Evolutionary conservation across 441 rosid species (phyloP).

Genomic region (Pelargonium cotyledonis): DNA sequence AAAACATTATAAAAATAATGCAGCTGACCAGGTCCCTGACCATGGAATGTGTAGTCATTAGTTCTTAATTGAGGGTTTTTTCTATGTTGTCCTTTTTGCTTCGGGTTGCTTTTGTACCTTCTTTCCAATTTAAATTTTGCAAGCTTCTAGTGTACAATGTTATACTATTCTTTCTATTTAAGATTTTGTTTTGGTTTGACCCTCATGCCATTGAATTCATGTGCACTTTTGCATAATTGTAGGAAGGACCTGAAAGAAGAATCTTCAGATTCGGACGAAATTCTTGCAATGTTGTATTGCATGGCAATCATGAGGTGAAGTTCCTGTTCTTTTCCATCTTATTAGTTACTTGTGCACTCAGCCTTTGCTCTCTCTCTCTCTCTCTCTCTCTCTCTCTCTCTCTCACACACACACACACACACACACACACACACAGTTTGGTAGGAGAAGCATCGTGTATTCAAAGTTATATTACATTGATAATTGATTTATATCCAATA

Average conservation of each 20-base stretch:
- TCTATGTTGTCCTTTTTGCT: neutral
- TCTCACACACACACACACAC: no score
- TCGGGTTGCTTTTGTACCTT: neutral
- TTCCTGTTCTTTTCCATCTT: conserved; percentile 9
- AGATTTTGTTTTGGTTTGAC: neutral
- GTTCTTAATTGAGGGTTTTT: neutral
- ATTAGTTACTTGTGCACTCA: neutral
- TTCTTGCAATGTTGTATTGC: conserved; percentile 75
- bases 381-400: no score
- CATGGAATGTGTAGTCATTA: neutral
- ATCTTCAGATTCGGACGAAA: conserved; percentile 60
- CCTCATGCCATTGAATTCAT: neutral
- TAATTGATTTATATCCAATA: no score
- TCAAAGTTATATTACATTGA: no score
- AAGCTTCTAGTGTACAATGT: neutral
- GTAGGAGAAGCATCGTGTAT: no score
- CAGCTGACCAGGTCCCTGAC: neutral
- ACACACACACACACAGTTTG: no score
- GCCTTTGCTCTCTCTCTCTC: neutral
- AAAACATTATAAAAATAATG: neutral
- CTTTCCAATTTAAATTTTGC: neutral
- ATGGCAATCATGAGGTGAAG: conserved; percentile 82
- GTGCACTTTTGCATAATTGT: conserved; percentile 12
- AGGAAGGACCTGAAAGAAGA: conserved; percentile 42
- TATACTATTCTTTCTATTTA: neutral